Conservation (phyloP, 2,329 filamentous ascomycete genomes). For the Fusarium heterosporum region DNA sequence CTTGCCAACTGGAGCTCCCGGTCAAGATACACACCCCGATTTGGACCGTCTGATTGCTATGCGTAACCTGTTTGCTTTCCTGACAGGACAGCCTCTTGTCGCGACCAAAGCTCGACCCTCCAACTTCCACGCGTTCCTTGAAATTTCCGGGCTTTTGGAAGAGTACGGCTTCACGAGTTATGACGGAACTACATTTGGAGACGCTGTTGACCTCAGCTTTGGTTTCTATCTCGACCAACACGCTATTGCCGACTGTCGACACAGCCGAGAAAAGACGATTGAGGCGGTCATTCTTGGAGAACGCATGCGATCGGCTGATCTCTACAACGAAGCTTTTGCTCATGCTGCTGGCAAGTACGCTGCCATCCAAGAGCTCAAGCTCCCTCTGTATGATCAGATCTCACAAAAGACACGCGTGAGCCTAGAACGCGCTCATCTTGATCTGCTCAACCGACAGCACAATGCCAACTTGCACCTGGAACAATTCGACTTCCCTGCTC, state of each 20-base stretch:
- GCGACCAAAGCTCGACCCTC: slow-evolving; percentile 65
- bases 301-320: slow-evolving; percentile 79
- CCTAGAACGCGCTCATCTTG: slow-evolving; percentile 84
- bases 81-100: slow-evolving; percentile 72
- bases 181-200: slow-evolving; percentile 70
- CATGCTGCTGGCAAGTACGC: slow-evolving; percentile 91
- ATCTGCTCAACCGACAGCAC: slow-evolving; percentile 78
- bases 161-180: slow-evolving; percentile 68
- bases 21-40: slow-evolving; percentile 53
- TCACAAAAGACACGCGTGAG: slow-evolving; percentile 78
- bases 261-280: slow-evolving; percentile 87
- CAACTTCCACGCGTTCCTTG: slow-evolving; percentile 65
- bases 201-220: slow-evolving; percentile 73
- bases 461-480: slow-evolving; percentile 79
- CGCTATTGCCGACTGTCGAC: slow-evolving; percentile 80
- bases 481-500: slow-evolving; percentile 89
- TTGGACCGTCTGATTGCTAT: slow-evolving; percentile 68
- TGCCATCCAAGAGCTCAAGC: slow-evolving; percentile 73
- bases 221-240: slow-evolving; percentile 82
- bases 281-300: slow-evolving; percentile 92
- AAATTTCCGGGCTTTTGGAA: slow-evolving; percentile 65
- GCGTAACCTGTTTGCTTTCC: slow-evolving; percentile 74
- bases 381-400: slow-evolving; percentile 76
- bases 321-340: slow-evolving; percentile 93
- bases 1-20: slow-evolving; percentile 59